Conservation (phyloP, 192 early-diverging fungal genomes). For the Entomortierella parvispora region DNA sequence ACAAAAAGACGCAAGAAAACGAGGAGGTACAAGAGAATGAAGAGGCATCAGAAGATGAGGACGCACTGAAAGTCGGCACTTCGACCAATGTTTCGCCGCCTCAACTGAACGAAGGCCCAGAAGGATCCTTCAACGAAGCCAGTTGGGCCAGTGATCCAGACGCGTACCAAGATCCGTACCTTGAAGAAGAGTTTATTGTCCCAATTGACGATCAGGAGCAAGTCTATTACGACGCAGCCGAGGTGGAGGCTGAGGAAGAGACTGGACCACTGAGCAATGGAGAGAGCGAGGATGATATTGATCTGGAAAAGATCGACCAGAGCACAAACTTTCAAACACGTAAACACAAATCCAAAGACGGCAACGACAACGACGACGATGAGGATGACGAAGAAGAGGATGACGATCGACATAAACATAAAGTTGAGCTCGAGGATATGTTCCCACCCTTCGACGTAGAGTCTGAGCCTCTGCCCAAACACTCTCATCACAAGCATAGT, state of each 20-base stretch:
- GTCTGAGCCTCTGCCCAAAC: background rate
- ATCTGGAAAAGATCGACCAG: conserved; percentile 52
- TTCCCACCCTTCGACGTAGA: conserved; percentile 13
- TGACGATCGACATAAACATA: background rate
- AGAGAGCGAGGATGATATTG: background rate
- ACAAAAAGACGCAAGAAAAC: too few species aligned
- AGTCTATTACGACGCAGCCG: conserved; percentile 1
- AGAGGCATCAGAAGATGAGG: background rate
- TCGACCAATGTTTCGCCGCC: too few species aligned
- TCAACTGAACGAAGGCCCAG: background rate
- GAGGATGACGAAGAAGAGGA: conserved; percentile 13
- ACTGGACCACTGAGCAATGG: background rate
- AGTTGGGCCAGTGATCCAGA: conserved; percentile 2
- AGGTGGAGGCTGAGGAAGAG: conserved; percentile 3
- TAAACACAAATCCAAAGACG: conserved; percentile 34
- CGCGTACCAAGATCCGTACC: conserved; percentile 12
- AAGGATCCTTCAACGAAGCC: background rate
- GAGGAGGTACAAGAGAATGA: background rate
- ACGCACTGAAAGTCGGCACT: too few species aligned
- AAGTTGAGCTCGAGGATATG: background rate
- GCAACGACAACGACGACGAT: conserved; percentile 36
- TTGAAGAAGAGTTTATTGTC: background rate
- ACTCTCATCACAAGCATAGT: background rate
- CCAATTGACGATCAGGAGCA: background rate
- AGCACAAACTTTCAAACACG: conserved; percentile 66